Conservation (phyloP, 495 filamentous ascomycete genomes). For the Aspergillus affinis region DNA sequence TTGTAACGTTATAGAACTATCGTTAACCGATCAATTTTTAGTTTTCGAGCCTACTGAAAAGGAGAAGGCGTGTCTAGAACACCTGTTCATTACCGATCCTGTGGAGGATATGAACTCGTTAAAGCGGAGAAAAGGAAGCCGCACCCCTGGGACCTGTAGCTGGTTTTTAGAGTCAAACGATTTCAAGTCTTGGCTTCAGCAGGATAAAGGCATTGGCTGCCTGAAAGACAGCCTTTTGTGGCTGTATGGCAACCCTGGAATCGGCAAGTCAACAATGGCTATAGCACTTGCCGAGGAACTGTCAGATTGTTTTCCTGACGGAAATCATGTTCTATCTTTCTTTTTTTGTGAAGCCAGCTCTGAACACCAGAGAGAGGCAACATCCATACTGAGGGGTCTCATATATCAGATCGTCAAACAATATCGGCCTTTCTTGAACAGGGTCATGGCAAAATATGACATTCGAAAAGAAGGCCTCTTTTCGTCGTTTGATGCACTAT, state of each 20-base stretch:
- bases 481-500: neutral
- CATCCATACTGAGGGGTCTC: constrained; percentile 24
- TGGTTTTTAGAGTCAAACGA: constrained; percentile 26
- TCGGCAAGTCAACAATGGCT: neutral
- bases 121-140: neutral
- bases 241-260: neutral
- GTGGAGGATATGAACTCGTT: neutral
- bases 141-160: constrained; percentile 18
- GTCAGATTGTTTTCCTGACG: constrained; percentile 7
- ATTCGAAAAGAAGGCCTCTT: constrained; percentile 1
- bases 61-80: neutral
- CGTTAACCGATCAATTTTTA: neutral
- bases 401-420: constrained; percentile 25
- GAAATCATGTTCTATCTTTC: constrained; percentile 17
- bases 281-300: constrained; percentile 4
- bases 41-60: neutral
- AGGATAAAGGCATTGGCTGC: constrained; percentile 12
- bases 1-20: neutral
- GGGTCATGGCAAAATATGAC: constrained; percentile 25
- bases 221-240: neutral
- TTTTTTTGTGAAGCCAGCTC: constrained; percentile 29
- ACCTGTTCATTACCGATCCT: neutral
- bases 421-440: constrained; percentile 20
- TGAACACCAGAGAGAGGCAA: constrained; percentile 16
- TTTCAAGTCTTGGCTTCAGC: constrained; percentile 18